Base-by-base conservation (phyloP, 805 yeast genomes). In the Nakazawaea peltata region DNA sequence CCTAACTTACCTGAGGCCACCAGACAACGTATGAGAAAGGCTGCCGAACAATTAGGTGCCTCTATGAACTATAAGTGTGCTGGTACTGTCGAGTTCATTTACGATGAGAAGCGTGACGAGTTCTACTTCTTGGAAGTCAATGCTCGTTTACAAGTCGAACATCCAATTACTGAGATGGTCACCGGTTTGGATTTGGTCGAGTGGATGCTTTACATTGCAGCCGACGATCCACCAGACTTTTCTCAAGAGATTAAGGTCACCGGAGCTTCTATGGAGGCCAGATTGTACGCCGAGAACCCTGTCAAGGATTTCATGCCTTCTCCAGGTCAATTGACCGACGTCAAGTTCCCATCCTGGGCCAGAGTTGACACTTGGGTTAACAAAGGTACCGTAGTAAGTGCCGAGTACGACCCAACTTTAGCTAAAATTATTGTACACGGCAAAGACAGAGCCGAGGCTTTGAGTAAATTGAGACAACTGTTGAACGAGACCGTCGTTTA, bases 391-490 rank as follows among this genome's bases (percentile, higher is more conserved):
- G 76, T 69, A 25, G 65, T 90, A 41, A 79, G 94, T 42, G 86
- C 96, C 17, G 97, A 92, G 57, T 90, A 86, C 57, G 98, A 88
- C 59, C 97, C 97, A 32, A 86, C 96, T 9, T 67, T 90, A 46
- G 97, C 97, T 30, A 90, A 90, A 62, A 88, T 92, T 48, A 90
- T 90, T 59, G 97, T 92, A 22, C 90, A 87, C 50, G 97, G 97
- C 29, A 74, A 69, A 39, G 88, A 85, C 55, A 77, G 98, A 57
- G 71, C 69, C 30, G 97, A 88, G 41, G 95, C 96, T 3, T 67
- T 92, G 43, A 53, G 53, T 40, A 81, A 84, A 51, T 69, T 92
- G 51, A 77, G 83, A 54, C 65, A 70, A 47, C 97, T 97, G 4
- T 65, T 90, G 44, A 69, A 79, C 53, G 94, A 87, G 61, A 90